Evolutionary conservation across 2,329 filamentous ascomycete genomes (phyloP).

Genomic region (Penicillium sp.): DNA sequence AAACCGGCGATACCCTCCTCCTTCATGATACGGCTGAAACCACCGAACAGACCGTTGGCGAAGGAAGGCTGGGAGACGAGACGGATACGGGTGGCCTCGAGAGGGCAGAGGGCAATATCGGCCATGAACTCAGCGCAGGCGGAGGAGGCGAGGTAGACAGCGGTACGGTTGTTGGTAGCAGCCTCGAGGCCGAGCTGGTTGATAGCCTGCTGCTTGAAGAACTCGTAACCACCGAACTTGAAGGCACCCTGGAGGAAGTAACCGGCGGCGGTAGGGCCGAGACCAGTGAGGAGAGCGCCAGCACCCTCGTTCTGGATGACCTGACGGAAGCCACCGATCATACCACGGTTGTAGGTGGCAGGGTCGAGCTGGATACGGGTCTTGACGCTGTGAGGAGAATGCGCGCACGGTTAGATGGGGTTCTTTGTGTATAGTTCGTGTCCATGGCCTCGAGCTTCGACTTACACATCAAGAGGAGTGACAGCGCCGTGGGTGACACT

Average conservation of each 20-base stretch:
- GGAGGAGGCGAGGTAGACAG: conserved; percentile 75
- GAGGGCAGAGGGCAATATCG: conserved; percentile 76
- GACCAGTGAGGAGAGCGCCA: conserved; percentile 82
- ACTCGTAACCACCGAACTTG: conserved; percentile 94
- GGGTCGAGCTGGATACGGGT: conserved; percentile 94
- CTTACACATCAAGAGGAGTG: conserved; percentile 99
- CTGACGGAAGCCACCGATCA: conserved; percentile 85
- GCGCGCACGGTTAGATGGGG: conserved; percentile 18
- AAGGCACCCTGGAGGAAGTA: conserved; percentile 94
- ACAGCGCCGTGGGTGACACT: conserved; percentile 96
- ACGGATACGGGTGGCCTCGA: conserved; percentile 92
- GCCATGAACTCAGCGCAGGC: conserved; percentile 69
- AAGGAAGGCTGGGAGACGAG: conserved; percentile 88
- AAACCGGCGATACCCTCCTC: conserved; percentile 83
- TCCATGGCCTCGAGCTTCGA: conserved; percentile 40
- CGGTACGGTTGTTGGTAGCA: conserved; percentile 78
- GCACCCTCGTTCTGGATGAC: conserved; percentile 84
- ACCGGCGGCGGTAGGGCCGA: conserved; percentile 83
- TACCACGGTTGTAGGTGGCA: conserved; percentile 82
- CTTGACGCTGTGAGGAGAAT: conserved; percentile 73
- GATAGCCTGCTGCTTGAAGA: conserved; percentile 94
- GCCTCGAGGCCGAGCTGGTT: conserved; percentile 78
- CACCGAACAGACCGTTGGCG: conserved; percentile 77
- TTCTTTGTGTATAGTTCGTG: neutral
- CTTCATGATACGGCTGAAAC: conserved; percentile 82